A percentile compares a stretch with the other conserved stretches of the same genome.
Conservation (phyloP, 2,329 filamentous ascomycete genomes). For the Cryphonectria carpinicola region DNA sequence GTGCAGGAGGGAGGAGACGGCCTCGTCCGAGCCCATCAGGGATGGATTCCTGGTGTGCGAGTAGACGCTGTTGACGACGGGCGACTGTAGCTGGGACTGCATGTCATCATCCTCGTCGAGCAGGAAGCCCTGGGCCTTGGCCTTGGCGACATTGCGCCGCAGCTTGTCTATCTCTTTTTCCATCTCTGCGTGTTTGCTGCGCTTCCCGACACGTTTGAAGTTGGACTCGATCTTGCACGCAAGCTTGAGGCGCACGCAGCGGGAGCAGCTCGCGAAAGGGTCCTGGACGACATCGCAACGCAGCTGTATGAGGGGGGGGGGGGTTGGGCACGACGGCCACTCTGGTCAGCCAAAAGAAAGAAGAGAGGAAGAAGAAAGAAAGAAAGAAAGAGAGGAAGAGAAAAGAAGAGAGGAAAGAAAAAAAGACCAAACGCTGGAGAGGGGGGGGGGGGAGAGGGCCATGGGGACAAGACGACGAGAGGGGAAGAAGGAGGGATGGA, state of each 20-base stretch:
- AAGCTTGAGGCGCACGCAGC: slow-evolving; percentile 79
- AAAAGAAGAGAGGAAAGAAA: not conserved
- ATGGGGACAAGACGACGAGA: not conserved
- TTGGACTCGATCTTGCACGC: slow-evolving; percentile 86
- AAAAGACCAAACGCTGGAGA: not conserved
- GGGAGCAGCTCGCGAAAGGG: slow-evolving; percentile 75
- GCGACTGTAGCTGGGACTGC: slow-evolving; percentile 61
- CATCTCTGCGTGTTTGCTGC: slow-evolving; percentile 84
- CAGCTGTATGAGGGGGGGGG: slow-evolving; percentile 54
- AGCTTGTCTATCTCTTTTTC: slow-evolving; percentile 77
- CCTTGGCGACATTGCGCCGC: slow-evolving; percentile 63
- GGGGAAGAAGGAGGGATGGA: not conserved
- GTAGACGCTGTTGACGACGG: slow-evolving; percentile 60
- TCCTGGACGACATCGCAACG: slow-evolving; percentile 85
- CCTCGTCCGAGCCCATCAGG: slow-evolving; percentile 70
- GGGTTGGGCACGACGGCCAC: slow-evolving; percentile 12
- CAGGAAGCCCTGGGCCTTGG: slow-evolving; percentile 61
- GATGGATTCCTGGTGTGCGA: slow-evolving; percentile 65
- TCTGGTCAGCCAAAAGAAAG: slow-evolving; percentile 25
- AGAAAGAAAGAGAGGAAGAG: no score
- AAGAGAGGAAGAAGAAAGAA: not conserved
- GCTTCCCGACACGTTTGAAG: slow-evolving; percentile 81
- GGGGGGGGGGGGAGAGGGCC: no score
- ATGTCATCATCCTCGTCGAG: slow-evolving; percentile 60
- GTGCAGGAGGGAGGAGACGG: slow-evolving; percentile 67